Base-by-base conservation (phyloP, 805 yeast species). In the Candida easanensis region DNA sequence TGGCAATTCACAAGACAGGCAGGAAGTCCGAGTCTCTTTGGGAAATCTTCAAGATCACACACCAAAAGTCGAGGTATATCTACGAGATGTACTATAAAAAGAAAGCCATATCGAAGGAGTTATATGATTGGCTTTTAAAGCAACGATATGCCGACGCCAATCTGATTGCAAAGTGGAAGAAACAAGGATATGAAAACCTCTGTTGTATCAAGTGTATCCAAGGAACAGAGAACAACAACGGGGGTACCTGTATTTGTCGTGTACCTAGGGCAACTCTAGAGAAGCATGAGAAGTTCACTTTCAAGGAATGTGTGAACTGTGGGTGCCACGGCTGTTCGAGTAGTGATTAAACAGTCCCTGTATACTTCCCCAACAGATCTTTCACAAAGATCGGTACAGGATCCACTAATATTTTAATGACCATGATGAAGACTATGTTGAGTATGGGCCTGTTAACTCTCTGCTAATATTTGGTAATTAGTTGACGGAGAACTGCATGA, bases 241-340 rank as follows among this genome's bases (percentile, higher is more conserved):
- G 79, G 5, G 74, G 79, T 5, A 77, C 88, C 0, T 89, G 97
- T 63, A 78, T 89, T 17, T 89, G 97, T 58, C 66, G 97, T 42
- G 96, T 89, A 2, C 96, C 96, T 1, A 41, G 38, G 51, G 74
- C 74, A 2, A 77, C 71, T 4, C 58, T 80, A 20, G 63, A 66
- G 42, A 51, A 53, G 39, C 66, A 62, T 49, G 65, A 57, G 18
- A 51, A 56, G 5, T 51, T 56, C 7, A 61, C 65, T 27, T 68
- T 69, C 46, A 67, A 75, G 13, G 75, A 81, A 51, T 88, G 95
- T 61, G 72, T 83, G 5, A 84, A 82, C 23, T 88, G 96, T 68
- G 96, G 96, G 0, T 88, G 96, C 55, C 68, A 73, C 47, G 96
- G 96, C 5, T 88, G 96, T 60, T 77, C 91, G 2, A 83, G 89